Evolutionary conservation across 495 filamentous ascomycete species (phyloP), one percentile per base, ranked within the genome.

Genomic region (Ramalina intermedia): DNA sequence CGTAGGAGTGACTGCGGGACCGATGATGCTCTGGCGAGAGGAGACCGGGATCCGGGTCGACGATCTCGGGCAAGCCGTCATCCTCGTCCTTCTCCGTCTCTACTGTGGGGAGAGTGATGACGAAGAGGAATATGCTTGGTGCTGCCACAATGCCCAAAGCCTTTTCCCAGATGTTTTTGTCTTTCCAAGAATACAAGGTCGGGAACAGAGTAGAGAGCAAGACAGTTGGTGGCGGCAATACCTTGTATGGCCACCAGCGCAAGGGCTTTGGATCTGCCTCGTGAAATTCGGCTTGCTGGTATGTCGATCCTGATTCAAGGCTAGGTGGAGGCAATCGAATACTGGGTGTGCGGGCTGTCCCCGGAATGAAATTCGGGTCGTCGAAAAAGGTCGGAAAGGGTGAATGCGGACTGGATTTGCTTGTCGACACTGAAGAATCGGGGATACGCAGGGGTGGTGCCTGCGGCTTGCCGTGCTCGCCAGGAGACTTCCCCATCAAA

Each of bases 31-130:
- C 50, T 21, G 61, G 58, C 23, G 68, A 66, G 4, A 71, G 57
- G 14, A 74, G 56, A 11, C 68, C 66, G 2, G 69, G 62, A 24
- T 70, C 55, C 16, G 60, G 49, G 49, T 63, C 58, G n/a, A 59
- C 48, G 1, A 40, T 56, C 33, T 69, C 63, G 3, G 61, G 58
- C 11, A 65, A 24, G 11, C 63, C 64, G 16, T 64, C 63, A n/a
- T 78, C 73, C 1, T 71, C 63, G 3, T 75, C 66, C 27, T 72
- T 70, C 11, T 75, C 68, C 8, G 72, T 63, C 37, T 96, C 87
- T 8, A 95, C 79, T 0, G 96, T 87, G 3, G 93, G 93, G n/a
- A 99, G 61, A 0, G 93, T 96, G 33, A 91, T 80, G 0, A 88
- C 88, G 11, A 99, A 72, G 5, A 95, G 69, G 46, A 99, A 88